Evolutionary conservation across 139 green algal genomes (phyloP), one percentile per base, ranked within the genome.

Genomic region (Yamagishiella unicocca): DNA sequence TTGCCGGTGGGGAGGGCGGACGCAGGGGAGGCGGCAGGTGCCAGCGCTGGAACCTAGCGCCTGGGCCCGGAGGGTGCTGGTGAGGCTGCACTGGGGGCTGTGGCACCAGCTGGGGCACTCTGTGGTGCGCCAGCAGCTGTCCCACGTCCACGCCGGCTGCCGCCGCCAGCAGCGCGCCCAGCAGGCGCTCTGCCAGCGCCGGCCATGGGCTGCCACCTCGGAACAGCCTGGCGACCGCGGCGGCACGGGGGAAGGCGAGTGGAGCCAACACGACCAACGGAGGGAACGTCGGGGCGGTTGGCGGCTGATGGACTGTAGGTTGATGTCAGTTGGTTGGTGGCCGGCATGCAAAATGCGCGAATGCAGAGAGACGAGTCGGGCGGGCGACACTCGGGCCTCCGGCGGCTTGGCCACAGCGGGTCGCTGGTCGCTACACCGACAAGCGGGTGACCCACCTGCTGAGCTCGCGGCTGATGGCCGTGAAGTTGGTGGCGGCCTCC

Each of bases 121-220:
- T 66, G 14, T 82, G 67, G 35, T 82, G 78, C 24, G 22, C 8
- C 53, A 87, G 77, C 70, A 87, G 68, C 68, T 83, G 55, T 33
- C 19, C 17, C 42, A 87, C 54, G 2, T 45, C 35, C 35, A 62
- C 46, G 14, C 78, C 87, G 1, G 87, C 70, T 37, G 70, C 70
- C 33, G 74, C 54, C 40, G 79, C 58, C 87, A 87, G 70, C 87
- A 90, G 68, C 3, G n/a, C 55, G 2, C 55, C 58, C n/a, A 87
- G 83, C 78, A 90, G 70, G 2, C 70, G 29, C 25, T 87, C 58
- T 1, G 87, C 68, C 70, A 90, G 78, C 5, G 29, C 54, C 5
- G 79, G 87, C 87, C 80, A 90, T 42, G 35, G 68, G 33, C 22
- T 55, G 42, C 61, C 68, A 22, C 45, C 87, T 8, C 31, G 80